Evolutionary conservation across 306 rosid genomes (phyloP), one percentile per base, ranked within the genome.

Genomic region (Ochetophila trinervis): DNA sequence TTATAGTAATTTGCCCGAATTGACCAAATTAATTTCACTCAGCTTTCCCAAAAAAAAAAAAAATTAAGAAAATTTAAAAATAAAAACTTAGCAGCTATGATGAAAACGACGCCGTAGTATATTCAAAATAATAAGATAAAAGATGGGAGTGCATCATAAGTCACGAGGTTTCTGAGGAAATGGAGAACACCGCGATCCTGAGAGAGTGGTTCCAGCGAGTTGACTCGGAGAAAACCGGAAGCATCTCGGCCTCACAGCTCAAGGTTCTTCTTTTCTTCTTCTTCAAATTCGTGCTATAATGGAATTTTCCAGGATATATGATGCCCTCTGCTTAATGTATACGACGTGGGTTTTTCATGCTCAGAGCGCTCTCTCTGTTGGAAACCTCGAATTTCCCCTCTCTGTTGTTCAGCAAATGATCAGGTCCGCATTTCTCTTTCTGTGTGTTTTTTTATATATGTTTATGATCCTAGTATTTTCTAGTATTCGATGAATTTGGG

Each of bases 341-440:
- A 66, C 24, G 3, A 50, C 12, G 24, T 17, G 44, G 0, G 30
- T 20, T 50, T 30, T 14, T 22, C 13, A 63, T 64, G 30, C 65
- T 68, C 85, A 88, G 98, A 73, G 61, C 9, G 96, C 98, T 77
- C 76, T 91, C 5, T 79, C 86, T 8, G 91, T 76, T 13, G 96
- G 97, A 24, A 91, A 88, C 82, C 97, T 91, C 63, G 85, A 88
- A 37, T 84, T 91, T 53, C 65, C 96, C 47, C 82, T 85, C 78
- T 83, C 96, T 18, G 77, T 88, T 65, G 97, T 91, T 62, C 77
- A 88, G 80, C 96, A 91, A 72, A 91, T 91, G 97, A 88, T 91
- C 75, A 88, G 94, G 97, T 90, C 23, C 51, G 5, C 18, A 11
- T 21, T 42, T 2, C 4, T 18, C 1, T 24, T 16, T 58, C 51